phyloP scores from a whole-genome alignment of 768 basidiomycete species.

The Kwoniella bestiolae region DNA sequence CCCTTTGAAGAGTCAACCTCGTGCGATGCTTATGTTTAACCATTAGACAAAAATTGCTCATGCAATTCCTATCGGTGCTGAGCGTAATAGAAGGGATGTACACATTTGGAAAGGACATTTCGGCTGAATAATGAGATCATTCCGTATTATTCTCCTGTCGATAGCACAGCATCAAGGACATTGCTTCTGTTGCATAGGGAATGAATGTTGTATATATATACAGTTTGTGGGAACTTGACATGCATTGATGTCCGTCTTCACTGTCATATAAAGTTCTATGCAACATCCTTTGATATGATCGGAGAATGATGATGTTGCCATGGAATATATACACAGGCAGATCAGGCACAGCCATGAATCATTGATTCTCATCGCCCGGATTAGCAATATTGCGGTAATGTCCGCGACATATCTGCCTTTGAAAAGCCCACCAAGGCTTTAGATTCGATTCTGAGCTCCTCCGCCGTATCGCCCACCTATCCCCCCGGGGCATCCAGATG shows the following conservation, averaged over 20 bases:
- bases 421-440: background rate
- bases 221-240: too few relatives aligned
- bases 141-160: background rate
- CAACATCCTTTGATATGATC: background rate
- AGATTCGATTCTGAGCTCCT: background rate
- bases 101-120: conserved; percentile 47
- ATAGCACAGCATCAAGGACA: background rate
- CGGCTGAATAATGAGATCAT: conserved; percentile 31
- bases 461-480: background rate
- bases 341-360: background rate
- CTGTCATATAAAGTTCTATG: background rate
- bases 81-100: conserved; percentile 53
- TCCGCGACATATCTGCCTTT: background rate
- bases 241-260: background rate
- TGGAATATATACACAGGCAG: background rate
- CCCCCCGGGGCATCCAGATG: background rate
- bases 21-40: background rate
- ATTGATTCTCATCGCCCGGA: background rate
- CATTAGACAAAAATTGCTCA: conserved; percentile 40
- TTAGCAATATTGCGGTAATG: background rate
- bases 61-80: conserved; percentile 48
- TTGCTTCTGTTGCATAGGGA: conserved; percentile 2
- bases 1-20: background rate
- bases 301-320: background rate
- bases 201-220: too few relatives aligned